Conservation (phyloP, 1,284 basidiomycete genomes). For the Tetrapyrgos nigripes region DNA sequence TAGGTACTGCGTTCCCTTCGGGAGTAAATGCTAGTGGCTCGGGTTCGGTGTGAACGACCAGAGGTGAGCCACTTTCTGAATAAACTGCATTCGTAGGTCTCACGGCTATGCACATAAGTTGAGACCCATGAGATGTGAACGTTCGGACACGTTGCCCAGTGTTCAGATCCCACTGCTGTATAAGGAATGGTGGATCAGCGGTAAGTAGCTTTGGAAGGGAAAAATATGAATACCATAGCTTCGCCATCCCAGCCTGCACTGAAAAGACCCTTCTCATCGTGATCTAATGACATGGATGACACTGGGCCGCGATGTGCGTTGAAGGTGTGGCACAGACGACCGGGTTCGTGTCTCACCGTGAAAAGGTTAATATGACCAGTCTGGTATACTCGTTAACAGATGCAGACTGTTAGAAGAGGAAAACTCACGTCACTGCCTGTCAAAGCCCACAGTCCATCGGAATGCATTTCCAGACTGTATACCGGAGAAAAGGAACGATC, state of each 20-base stretch:
- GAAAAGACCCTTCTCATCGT: conserved; percentile 85
- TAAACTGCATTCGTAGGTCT: conserved; percentile 64
- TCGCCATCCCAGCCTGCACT: conserved; percentile 97
- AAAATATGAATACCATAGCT: conserved; percentile 71
- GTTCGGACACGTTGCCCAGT: conserved; percentile 83
- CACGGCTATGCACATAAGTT: conserved; percentile 85
- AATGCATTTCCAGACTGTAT: conserved; percentile 88
- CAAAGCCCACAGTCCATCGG: conserved; percentile 90
- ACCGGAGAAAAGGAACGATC: conserved; percentile 72
- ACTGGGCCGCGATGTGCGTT: conserved; percentile 81
- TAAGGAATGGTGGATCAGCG: conserved; percentile 8
- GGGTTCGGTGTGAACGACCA: conserved; percentile 26
- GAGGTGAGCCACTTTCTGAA: conserved; percentile 35
- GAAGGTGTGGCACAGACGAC: conserved; percentile 79
- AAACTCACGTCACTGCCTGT: conserved; percentile 74
- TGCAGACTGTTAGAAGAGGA: conserved; percentile 9
- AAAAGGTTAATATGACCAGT: conserved; percentile 89
- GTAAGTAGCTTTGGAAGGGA: conserved; percentile 5
- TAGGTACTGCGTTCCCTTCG: neutral
- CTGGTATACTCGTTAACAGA: conserved; percentile 45
- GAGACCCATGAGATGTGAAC: conserved; percentile 86
- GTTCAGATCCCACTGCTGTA: conserved; percentile 97
- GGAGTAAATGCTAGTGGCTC: conserved; percentile 11
- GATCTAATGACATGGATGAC: conserved; percentile 83
- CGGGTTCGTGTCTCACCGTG: conserved; percentile 92